Percentiles rank a stretch among this genome's conserved stretches.
Conservation (phyloP, 1,284 basidiomycete genomes). For the Laetiporus sulphureus region DNA sequence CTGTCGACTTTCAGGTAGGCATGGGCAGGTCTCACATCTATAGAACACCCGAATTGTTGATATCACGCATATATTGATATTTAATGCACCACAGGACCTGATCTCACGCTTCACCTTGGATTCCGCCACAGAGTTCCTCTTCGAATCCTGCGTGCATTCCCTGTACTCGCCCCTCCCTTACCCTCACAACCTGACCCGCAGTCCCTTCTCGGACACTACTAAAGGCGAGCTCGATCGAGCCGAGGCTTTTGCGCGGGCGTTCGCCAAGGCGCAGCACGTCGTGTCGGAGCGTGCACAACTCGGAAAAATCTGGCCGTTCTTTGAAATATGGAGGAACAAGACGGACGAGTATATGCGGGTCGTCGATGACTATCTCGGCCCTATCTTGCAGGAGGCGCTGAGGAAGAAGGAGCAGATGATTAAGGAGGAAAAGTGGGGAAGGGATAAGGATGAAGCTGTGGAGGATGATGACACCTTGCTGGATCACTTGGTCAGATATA, state of each 20-base stretch:
- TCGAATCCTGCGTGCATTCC: slow-evolving; percentile 25
- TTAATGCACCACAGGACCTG: slow-evolving; percentile 18
- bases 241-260: slow-evolving; percentile 32
- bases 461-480: slow-evolving; percentile 27
- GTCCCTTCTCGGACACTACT: background rate
- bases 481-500: slow-evolving; percentile 29
- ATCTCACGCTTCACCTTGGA: slow-evolving; percentile 31
- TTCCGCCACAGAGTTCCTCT: slow-evolving; percentile 32
- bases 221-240: slow-evolving; percentile 7
- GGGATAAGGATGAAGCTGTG: slow-evolving; percentile 10
- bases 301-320: slow-evolving; percentile 27
- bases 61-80: background rate
- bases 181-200: slow-evolving; percentile 15
- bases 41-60: background rate
- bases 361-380: slow-evolving; percentile 31
- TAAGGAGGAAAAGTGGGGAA: slow-evolving; percentile 8
- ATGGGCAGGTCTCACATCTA: background rate
- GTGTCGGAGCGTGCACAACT: slow-evolving; percentile 24
- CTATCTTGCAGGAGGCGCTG: slow-evolving; percentile 33
- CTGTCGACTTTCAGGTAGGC: slow-evolving; percentile 18
- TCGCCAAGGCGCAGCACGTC: slow-evolving; percentile 29
- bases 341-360: slow-evolving; percentile 25
- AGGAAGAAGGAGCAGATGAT: slow-evolving; percentile 17
- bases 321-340: slow-evolving; percentile 28
- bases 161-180: slow-evolving; percentile 24